Evolutionary conservation across 2,329 filamentous ascomycete species (phyloP).

Genomic region (Thelonectria discophora): DNA sequence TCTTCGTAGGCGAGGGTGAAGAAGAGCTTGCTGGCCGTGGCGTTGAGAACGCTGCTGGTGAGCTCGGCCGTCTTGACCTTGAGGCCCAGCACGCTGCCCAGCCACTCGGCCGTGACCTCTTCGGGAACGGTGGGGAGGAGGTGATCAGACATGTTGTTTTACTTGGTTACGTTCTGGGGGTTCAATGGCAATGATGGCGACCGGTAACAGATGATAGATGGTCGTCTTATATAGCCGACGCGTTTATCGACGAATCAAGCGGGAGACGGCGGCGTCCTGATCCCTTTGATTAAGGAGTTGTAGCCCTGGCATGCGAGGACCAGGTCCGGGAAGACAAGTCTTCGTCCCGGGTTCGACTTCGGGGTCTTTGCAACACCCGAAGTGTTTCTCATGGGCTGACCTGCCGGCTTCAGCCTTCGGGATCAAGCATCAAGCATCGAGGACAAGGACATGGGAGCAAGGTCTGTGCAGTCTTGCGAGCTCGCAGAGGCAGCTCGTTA

Average conservation of each 20-base stretch:
- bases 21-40: slow-evolving; percentile 2
- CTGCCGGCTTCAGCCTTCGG: too few species aligned
- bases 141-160: not conserved
- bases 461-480: not conserved
- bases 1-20: slow-evolving; percentile 1
- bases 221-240: not conserved
- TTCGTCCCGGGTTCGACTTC: not conserved
- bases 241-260: not conserved
- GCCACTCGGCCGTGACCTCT: slow-evolving; percentile 1
- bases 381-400: not conserved
- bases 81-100: not conserved
- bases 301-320: not conserved
- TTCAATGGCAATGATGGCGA: not conserved
- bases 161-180: not conserved
- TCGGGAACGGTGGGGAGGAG: not conserved
- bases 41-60: not conserved
- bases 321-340: not conserved
- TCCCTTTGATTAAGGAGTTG: not conserved
- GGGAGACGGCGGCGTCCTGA: not conserved
- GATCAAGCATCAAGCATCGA: not conserved
- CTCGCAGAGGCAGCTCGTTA: not conserved
- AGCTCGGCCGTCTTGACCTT: slow-evolving; percentile 1
- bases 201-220: not conserved
- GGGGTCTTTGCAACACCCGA: not conserved
- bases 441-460: too few species aligned